Base-by-base conservation (phyloP, 176 grass and related monocot genomes). In the Cenchrus purpureus region DNA sequence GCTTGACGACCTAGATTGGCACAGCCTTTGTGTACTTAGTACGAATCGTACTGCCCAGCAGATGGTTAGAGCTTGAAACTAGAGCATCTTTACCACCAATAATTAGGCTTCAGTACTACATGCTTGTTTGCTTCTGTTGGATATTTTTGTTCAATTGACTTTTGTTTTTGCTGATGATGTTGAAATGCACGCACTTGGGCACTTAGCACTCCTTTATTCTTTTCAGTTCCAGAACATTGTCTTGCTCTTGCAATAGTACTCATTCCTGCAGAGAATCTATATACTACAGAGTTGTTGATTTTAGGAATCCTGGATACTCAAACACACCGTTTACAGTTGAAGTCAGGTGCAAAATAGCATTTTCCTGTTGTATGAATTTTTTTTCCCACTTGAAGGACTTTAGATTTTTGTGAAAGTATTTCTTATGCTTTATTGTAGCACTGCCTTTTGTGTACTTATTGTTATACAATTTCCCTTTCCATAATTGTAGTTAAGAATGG, bases 21-120 rank as follows among this genome's bases (percentile, higher is more conserved):
- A 66, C 86, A 77, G 57, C 68, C 67, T 89, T 86, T 91, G 72
- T 45, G 50, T 89, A 81, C 48, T 17, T 50, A 77, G 85, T 81
- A 84, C 87, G 71, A 79, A 71, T 76, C 73, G 74, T 83, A 87
- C 86, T 73, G 82, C 37, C 32, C 77, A 31, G 77, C 92, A 42
- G 83, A 83, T 85, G n/a, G 84, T 85, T 89, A 62, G 64, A 90
- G 53, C 52, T 71, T 81, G 83, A 63, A 74, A 65, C 40, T 40
- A 40, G 49, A 44, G 62, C 81, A 71, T 60, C 67, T 86, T 73
- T 86, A 63, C 54, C 63, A 10, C 16, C 74, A 83, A 84, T 79
- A 87, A 84, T 87, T 84, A 69, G 72, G 76, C 76, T 84, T 76
- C 9, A 76, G 76, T 76, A 71, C 77, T 15, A 32, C 10, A 43